Conservation (phyloP, 345 rosid species). For the Eucalyptus shirleyi region DNA sequence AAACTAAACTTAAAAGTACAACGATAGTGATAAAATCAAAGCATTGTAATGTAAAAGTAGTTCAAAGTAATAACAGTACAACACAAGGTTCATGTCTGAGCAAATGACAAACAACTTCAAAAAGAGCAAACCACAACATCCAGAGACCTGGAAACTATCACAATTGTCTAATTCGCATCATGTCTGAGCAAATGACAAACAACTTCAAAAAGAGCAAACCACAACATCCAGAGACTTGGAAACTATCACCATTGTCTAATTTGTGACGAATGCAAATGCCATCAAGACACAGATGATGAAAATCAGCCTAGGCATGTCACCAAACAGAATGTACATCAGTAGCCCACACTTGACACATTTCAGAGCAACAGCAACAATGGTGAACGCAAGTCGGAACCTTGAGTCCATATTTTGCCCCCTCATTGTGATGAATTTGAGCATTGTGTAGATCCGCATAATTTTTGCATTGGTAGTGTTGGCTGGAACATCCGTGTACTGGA, state of each 20-base stretch:
- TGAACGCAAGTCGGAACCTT: neutral
- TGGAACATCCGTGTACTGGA: neutral
- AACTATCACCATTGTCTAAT: neutral
- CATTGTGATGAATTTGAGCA: neutral
- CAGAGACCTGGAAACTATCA: accelerated
- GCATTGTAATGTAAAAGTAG: neutral
- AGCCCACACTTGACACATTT: neutral
- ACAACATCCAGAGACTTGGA: accelerated
- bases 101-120: accelerated
- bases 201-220: neutral
- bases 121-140: neutral
- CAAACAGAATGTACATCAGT: neutral
- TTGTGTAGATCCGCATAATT: neutral
- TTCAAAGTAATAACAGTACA: neutral
- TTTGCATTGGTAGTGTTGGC: neutral
- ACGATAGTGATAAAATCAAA: neutral
- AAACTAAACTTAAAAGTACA: neutral
- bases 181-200: neutral
- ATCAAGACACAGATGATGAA: neutral
- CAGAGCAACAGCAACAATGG: neutral
- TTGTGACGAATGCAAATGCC: accelerated
- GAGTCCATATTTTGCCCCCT: neutral
- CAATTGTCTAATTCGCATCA: neutral
- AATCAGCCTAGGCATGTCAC: neutral
- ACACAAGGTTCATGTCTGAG: neutral